These are phyloP conservation scores for Talaromyces sp. DNA, from an alignment of 2,329 filamentous ascomycete species.

Conservation along the genomic window DNA sequence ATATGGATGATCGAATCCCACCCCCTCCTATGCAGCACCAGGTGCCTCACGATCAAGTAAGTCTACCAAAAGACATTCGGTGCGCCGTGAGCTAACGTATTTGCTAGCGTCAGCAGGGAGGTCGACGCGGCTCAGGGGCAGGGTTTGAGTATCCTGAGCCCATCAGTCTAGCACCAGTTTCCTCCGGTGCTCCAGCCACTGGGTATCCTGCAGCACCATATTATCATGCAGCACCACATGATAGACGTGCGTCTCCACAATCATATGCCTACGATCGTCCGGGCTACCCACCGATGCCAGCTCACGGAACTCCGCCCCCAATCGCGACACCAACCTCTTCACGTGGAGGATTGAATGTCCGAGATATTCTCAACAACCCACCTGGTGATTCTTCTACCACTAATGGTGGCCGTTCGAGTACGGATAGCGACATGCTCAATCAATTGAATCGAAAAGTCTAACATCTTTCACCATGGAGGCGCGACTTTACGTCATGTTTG, in stretches of 20 bases:
- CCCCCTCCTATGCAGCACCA: constrained; percentile 36
- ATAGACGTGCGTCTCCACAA: constrained; percentile 43
- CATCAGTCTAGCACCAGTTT: constrained; percentile 44
- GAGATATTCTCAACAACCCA: constrained; percentile 41
- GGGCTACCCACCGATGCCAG: constrained; percentile 34
- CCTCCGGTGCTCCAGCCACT: constrained; percentile 39
- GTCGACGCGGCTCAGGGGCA: constrained; percentile 41
- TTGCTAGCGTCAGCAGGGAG: constrained; percentile 23
- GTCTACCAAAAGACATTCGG: constrained; percentile 22
- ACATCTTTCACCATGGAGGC: constrained; percentile 1
- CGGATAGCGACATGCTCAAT: constrained; percentile 49
- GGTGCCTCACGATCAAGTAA: constrained; percentile 44
- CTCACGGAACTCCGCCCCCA: constrained; percentile 36
- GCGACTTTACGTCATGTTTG: neutral
- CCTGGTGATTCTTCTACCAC: constrained; percentile 28
- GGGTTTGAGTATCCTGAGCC: constrained; percentile 46
- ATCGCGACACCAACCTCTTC: constrained; percentile 31
- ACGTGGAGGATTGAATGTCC: constrained; percentile 44
- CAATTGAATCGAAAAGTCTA: constrained; percentile 40
- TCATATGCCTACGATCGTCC: constrained; percentile 43
- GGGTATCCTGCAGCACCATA: constrained; percentile 40
- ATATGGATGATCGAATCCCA: constrained; percentile 24
- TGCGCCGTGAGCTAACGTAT: constrained; percentile 2
- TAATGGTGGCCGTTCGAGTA: constrained; percentile 38
- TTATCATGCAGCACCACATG: constrained; percentile 32